Evolutionary conservation across 768 basidiomycete genomes (phyloP).

Genomic region (Chalciporus piperatus): DNA sequence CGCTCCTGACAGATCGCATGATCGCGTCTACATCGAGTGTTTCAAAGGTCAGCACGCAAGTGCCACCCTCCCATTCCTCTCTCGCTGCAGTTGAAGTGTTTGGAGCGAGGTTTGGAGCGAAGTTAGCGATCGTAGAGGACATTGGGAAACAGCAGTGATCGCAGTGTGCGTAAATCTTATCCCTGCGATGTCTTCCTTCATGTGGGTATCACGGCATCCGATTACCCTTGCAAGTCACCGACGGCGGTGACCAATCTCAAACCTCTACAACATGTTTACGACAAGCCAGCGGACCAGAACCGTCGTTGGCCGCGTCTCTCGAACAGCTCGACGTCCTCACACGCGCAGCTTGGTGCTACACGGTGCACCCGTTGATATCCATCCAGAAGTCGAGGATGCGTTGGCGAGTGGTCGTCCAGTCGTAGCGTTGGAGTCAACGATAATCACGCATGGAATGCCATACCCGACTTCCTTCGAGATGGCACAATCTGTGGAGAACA

Average conservation of each 20-base stretch:
- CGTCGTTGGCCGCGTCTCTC: constrained; percentile 3
- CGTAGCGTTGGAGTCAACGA: constrained; percentile 89
- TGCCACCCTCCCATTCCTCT: constrained; percentile 21
- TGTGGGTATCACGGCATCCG: not conserved
- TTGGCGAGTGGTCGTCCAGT: constrained; percentile 61
- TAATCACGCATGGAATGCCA: constrained; percentile 92
- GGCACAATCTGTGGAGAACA: constrained; percentile 65
- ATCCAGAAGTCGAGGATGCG: constrained; percentile 83
- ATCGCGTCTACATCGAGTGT: constrained; percentile 56
- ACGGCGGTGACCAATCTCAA: not conserved
- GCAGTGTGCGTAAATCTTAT: not conserved
- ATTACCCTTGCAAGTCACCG: no score
- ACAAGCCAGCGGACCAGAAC: constrained; percentile 3
- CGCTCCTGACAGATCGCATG: constrained; percentile 58
- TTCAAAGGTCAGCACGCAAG: constrained; percentile 56
- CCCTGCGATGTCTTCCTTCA: no score
- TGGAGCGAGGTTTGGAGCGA: constrained; percentile 17
- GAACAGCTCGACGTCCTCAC: constrained; percentile 2
- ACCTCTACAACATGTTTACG: constrained; percentile 14
- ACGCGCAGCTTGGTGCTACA: not conserved
- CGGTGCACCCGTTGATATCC: constrained; percentile 56
- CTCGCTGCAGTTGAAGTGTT: constrained; percentile 25
- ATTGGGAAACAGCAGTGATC: not conserved
- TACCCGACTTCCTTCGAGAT: constrained; percentile 74
- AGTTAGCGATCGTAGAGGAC: constrained; percentile 18